Percentiles rank a stretch among this genome's conserved stretches.
Conservation (phyloP, 805 yeast species). For the Scheffersomyces stipitis region DNA sequence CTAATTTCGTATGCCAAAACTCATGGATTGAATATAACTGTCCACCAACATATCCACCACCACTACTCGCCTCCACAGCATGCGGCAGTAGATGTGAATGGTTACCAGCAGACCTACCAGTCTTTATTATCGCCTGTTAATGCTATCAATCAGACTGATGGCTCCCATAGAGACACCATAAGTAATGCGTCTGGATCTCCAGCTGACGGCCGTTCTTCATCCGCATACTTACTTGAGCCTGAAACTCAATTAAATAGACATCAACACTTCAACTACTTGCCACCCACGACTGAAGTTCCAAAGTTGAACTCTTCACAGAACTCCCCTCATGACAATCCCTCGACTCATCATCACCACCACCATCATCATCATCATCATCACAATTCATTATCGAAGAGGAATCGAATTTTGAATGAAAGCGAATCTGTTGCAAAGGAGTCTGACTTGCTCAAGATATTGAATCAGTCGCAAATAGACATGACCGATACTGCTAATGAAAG, state of each 20-base stretch:
- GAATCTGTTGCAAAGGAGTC: conserved; percentile 30
- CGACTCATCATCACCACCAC: conserved; percentile 27
- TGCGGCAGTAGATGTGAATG: conserved; percentile 2
- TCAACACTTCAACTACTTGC: conserved; percentile 73
- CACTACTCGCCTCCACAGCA: conserved; percentile 54
- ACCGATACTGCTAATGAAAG: conserved; percentile 4
- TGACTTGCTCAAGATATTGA: conserved; percentile 46
- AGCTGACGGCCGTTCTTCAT: background rate
- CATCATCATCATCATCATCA: conserved; percentile 30
- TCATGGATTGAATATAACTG: conserved; percentile 58
- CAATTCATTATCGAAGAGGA: conserved; percentile 2
- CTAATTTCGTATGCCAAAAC: conserved; percentile 60
- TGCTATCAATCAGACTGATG: background rate
- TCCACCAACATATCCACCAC: conserved; percentile 86
- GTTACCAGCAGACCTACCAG: background rate
- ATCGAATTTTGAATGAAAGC: background rate
- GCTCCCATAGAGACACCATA: background rate
- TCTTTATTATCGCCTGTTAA: background rate
- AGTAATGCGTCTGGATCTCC: background rate
- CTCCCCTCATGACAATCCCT: conserved; percentile 23
- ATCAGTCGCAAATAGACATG: conserved; percentile 21
- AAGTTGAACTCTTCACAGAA: conserved; percentile 59
- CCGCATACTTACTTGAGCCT: conserved; percentile 38
- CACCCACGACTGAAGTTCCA: conserved; percentile 71
- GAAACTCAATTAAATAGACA: conserved; percentile 57